Conservation (phyloP, 2,329 filamentous ascomycete species). For the Diaporthe destruens region DNA sequence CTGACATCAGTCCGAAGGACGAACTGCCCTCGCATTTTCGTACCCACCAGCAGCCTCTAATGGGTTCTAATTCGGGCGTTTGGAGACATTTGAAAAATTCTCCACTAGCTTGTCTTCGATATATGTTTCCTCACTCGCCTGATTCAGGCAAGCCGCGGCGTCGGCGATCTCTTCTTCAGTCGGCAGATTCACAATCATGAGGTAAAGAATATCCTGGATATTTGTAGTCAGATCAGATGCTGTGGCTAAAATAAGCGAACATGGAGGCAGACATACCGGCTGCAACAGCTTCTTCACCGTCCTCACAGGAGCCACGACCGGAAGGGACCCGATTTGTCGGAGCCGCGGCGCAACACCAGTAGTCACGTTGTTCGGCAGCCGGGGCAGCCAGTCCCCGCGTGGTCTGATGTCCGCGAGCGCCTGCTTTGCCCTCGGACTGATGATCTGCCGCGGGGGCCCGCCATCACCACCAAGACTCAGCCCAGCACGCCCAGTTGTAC, state of each 20-base stretch:
- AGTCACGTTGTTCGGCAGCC: background rate
- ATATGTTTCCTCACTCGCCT: slow-evolving; percentile 6
- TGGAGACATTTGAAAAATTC: background rate
- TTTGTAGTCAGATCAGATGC: background rate
- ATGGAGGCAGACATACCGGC: slow-evolving; percentile 3
- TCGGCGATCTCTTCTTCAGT: slow-evolving; percentile 36
- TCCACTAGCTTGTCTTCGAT: background rate
- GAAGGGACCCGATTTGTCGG: slow-evolving; percentile 25
- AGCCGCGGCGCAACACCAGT: background rate
- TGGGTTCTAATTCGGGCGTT: background rate
- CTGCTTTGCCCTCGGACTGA: background rate
- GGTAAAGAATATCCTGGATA: slow-evolving; percentile 40
- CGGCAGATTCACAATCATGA: slow-evolving; percentile 41
- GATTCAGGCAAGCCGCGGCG: slow-evolving; percentile 20
- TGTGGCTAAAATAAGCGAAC: no score
- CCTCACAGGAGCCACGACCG: background rate
- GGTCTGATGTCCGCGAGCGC: background rate
- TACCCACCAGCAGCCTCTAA: background rate
- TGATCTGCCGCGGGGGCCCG: background rate
- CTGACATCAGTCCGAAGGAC: no score
- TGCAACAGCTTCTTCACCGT: slow-evolving; percentile 41
- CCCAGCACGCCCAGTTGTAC: background rate
- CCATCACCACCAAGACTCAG: background rate
- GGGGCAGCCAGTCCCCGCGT: slow-evolving; percentile 9
- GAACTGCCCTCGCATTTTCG: no score